These are phyloP conservation scores for Iberis amara DNA, from an alignment of 441 rosid genomes.

Conservation along the genomic window DNA sequence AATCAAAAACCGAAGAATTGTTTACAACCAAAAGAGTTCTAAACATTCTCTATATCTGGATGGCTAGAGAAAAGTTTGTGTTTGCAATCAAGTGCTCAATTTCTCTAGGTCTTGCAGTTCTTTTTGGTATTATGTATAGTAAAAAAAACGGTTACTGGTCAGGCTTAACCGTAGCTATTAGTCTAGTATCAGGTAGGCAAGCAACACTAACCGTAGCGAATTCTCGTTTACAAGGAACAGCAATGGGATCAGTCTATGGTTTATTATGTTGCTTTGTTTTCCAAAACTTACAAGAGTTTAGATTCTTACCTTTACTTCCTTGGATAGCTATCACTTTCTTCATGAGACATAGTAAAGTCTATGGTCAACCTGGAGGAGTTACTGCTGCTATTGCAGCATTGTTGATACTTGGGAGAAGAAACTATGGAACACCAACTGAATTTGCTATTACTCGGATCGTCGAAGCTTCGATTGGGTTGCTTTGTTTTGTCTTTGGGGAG, in stretches of 20 bases:
- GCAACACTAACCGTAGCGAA: constrained; percentile 59
- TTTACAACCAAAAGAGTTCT: constrained; percentile 22
- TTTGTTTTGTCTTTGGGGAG: constrained; percentile 51
- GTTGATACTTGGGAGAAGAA: constrained; percentile 61
- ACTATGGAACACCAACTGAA: constrained; percentile 49
- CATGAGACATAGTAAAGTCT: constrained; percentile 64
- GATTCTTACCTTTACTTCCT: constrained; percentile 59
- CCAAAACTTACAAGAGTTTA: constrained; percentile 33
- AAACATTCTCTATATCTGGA: constrained; percentile 19
- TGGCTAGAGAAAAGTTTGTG: constrained; percentile 37
- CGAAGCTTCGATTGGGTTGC: constrained; percentile 59
- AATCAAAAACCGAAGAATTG: constrained; percentile 17
- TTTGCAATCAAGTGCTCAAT: constrained; percentile 67
- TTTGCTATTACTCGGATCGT: constrained; percentile 61
- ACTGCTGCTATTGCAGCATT: constrained; percentile 61
- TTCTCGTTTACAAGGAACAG: constrained; percentile 73
- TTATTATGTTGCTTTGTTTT: constrained; percentile 52
- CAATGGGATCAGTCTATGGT: constrained; percentile 75
- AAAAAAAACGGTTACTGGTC: constrained; percentile 66
- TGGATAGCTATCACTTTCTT: constrained; percentile 63
- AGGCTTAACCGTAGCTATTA: constrained; percentile 66
- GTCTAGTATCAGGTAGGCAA: constrained; percentile 55
- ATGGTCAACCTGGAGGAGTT: constrained; percentile 63
- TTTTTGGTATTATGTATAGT: constrained; percentile 54
- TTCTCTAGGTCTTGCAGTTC: constrained; percentile 65